phyloP scores from a whole-genome alignment of 108 stramenopile species.

The Cafeteria roenbergensis region DNA sequence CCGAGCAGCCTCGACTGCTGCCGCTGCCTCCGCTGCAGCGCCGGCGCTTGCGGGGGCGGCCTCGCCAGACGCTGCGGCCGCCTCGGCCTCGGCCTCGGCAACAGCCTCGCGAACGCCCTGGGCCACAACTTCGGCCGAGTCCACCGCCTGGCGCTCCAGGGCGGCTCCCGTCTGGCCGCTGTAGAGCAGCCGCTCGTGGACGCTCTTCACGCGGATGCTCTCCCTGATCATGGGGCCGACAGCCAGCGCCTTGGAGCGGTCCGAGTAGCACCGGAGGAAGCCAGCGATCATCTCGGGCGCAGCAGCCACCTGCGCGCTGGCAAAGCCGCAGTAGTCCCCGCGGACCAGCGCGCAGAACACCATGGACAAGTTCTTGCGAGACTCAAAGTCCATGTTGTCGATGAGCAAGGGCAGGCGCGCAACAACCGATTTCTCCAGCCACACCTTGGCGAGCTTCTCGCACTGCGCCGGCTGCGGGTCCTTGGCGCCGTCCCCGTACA shows the following conservation, averaged over 20 bases:
- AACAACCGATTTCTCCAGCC: slow-evolving; percentile 22
- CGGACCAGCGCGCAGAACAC: slow-evolving; percentile 36
- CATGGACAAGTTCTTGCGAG: slow-evolving; percentile 32
- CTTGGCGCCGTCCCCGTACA: neutral
- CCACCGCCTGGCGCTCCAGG: no score
- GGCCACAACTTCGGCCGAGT: no score
- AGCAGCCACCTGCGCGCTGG: slow-evolving; percentile 18
- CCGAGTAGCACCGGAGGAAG: neutral
- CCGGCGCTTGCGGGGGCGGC: neutral
- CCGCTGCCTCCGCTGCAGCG: neutral
- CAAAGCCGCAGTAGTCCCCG: slow-evolving; percentile 30
- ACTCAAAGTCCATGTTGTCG: slow-evolving; percentile 32
- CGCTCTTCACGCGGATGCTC: slow-evolving; percentile 24
- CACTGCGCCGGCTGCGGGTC: slow-evolving; percentile 1
- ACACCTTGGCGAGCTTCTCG: slow-evolving; percentile 19
- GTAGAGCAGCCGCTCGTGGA: neutral
- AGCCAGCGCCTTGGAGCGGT: slow-evolving; percentile 16
- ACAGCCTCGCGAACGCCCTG: no score
- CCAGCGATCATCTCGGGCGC: slow-evolving; percentile 20
- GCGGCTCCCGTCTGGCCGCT: no score
- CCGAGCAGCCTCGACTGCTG: neutral
- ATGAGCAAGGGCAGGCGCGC: slow-evolving; percentile 24
- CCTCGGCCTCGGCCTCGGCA: slow-evolving; percentile 22
- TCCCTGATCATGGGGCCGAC: slow-evolving; percentile 42
- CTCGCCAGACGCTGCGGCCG: slow-evolving; percentile 7